Evolutionary conservation across 139 green algal species (phyloP), one percentile per base, ranked within the genome.

Genomic region (Chlamydomonas eustigma): DNA sequence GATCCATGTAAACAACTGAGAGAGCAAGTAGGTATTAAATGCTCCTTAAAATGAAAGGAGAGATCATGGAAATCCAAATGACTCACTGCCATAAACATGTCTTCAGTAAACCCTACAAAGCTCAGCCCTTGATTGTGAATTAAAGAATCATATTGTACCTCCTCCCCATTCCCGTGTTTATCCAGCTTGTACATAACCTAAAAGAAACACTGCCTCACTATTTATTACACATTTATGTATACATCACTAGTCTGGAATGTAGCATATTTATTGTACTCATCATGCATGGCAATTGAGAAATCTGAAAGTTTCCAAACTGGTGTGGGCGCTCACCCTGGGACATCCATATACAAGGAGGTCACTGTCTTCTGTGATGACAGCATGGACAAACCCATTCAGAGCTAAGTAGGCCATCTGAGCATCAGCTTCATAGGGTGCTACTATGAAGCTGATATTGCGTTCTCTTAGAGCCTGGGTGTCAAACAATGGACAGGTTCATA

Each of bases 351-450:
- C 85, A 32, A 99, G 79, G 73, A 99, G 77, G 81, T 99, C 96
- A 2, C 86, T 95, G 86, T 99, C 95, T 71, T 99, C 96, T 2
- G 96, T 99, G 52, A 99, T 83, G 4, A 99, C 91, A 0, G 84
- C 84, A 37, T 95, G 78, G 25, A 97, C 95, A 2, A 88, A 31
- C 6, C 86, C 90, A n/a, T 71, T 87, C 6, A 89, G 63, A 1
- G 90, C 90, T 50, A 97, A 64, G 88, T 96, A 94, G 0, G 90
- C 87, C 89, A 99, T 93, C 90, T 98, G 94, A 0, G 93, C 92
- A 77, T 99, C 96, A 0, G 96, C 96, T 65, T 99, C 96, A 80
- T 98, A 99, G 0, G 96, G 96, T 2, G 96, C 96, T 35, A 98
- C 94, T 1, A 99, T 44, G 51, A 85, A 97, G 2, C 88, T 68